Conservation (phyloP, 2,329 filamentous ascomycete species). For the Ophiosphaerella herpotricha region DNA sequence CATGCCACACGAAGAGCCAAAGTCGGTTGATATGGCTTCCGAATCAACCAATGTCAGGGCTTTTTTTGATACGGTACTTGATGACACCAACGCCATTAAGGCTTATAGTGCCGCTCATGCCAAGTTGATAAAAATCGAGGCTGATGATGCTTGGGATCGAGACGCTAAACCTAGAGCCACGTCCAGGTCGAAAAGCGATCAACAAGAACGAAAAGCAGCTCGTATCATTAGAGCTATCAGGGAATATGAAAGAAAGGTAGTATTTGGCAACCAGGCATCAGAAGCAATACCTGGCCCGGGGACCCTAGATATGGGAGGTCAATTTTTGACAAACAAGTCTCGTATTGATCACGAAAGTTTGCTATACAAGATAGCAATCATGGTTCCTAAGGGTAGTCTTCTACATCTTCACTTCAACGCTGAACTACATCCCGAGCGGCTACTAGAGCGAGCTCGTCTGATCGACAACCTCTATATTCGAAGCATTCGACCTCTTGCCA, state of each 20-base stretch:
- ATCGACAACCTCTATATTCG: slow-evolving; percentile 70
- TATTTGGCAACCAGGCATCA: slow-evolving; percentile 50
- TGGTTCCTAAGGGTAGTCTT: slow-evolving; percentile 73
- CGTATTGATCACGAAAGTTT: slow-evolving; percentile 57
- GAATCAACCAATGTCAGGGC: not conserved
- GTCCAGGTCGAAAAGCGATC: slow-evolving; percentile 17
- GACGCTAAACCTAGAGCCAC: slow-evolving; percentile 22
- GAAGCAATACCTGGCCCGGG: slow-evolving; percentile 47
- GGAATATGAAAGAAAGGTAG: slow-evolving; percentile 48
- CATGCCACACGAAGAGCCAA: slow-evolving; percentile 13
- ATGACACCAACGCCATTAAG: not conserved
- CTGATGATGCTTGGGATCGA: slow-evolving; percentile 44
- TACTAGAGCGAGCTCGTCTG: slow-evolving; percentile 60
- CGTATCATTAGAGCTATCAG: slow-evolving; percentile 45
- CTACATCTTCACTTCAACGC: slow-evolving; percentile 80
- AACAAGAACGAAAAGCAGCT: slow-evolving; percentile 37
- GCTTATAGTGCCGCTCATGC: slow-evolving; percentile 27
- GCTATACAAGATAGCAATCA: slow-evolving; percentile 61
- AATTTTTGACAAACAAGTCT: slow-evolving; percentile 51
- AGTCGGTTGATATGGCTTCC: slow-evolving; percentile 5
- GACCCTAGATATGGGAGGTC: slow-evolving; percentile 54
- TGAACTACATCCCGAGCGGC: slow-evolving; percentile 65
- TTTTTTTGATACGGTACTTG: slow-evolving; percentile 13
- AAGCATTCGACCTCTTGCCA: slow-evolving; percentile 59
- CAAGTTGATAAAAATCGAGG: slow-evolving; percentile 39